Evolutionary conservation across 2,329 filamentous ascomycete species (phyloP).

Genomic region (Fusarium acutatum): DNA sequence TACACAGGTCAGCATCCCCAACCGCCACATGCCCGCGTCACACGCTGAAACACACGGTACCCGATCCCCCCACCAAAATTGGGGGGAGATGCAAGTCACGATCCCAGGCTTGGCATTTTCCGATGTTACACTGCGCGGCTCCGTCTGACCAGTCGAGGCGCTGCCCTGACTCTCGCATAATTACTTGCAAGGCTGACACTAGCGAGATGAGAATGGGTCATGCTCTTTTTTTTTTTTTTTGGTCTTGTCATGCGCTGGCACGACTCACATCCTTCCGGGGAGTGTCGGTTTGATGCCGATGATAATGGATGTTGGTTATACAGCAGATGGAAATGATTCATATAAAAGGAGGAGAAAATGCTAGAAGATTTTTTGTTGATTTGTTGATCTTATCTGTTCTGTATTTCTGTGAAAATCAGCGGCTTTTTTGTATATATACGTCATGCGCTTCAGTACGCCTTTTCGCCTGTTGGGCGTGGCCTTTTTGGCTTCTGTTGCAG

Average conservation of each 20-base stretch:
- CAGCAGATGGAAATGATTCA: neutral
- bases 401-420: too few species aligned
- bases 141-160: neutral
- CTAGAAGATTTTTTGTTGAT: accelerated
- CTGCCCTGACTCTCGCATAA: slow-evolving; percentile 9
- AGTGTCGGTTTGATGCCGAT: slow-evolving; percentile 22
- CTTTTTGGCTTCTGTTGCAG: neutral
- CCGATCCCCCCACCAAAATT: neutral
- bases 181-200: neutral
- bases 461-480: neutral
- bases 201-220: neutral
- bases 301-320: neutral
- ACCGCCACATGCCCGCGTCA: slow-evolving; percentile 9
- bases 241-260: slow-evolving; percentile 16
- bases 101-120: neutral
- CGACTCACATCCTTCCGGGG: slow-evolving; percentile 14
- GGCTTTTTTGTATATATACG: neutral
- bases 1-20: neutral
- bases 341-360: neutral
- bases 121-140: neutral
- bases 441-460: neutral
- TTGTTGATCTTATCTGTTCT: neutral
- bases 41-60: neutral
- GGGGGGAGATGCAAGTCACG: neutral
- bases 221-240: slow-evolving; percentile 4